Conservation (phyloP, 2,329 filamentous ascomycete species). For the Exophiala sp. region DNA sequence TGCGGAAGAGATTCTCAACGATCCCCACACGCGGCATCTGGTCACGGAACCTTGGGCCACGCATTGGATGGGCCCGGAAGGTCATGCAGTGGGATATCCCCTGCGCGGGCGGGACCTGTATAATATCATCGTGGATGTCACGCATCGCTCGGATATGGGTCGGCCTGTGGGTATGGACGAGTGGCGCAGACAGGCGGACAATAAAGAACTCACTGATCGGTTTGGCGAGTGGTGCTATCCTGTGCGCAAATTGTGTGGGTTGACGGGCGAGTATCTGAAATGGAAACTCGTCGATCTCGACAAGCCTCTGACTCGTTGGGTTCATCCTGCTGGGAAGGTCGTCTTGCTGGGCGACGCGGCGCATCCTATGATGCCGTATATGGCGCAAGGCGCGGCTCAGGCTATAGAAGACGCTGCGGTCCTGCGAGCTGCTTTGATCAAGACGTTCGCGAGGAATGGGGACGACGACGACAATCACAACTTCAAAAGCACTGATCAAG, state of each 20-base stretch:
- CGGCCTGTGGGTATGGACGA: constrained; percentile 17
- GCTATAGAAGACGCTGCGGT: too few species aligned
- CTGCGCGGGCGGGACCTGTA: constrained; percentile 54
- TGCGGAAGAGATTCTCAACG: constrained; percentile 46
- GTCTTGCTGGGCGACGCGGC: constrained; percentile 60
- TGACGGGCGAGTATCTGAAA: constrained; percentile 51
- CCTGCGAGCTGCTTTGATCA: too few species aligned
- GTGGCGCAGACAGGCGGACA: constrained; percentile 32
- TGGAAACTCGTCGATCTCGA: constrained; percentile 58
- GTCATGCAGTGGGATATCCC: constrained; percentile 51
- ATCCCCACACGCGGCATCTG: neutral
- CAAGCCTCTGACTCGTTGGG: constrained; percentile 48
- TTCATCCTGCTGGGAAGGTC: constrained; percentile 43
- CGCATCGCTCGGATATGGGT: too few species aligned
- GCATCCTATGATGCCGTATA: constrained; percentile 62
- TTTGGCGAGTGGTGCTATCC: constrained; percentile 37
- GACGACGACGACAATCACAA: constrained; percentile 61
- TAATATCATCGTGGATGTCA: constrained; percentile 50
- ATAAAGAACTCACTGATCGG: constrained; percentile 34
- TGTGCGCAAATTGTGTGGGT: constrained; percentile 34
- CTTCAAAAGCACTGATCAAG: constrained; percentile 58
- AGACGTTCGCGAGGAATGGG: too few species aligned
- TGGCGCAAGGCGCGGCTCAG: constrained; percentile 50
- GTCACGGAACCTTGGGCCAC: constrained; percentile 9
- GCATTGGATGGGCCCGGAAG: constrained; percentile 5